phyloP scores from a whole-genome alignment of 352 stramenopile genomes.

The Globisporangium irregulare region DNA sequence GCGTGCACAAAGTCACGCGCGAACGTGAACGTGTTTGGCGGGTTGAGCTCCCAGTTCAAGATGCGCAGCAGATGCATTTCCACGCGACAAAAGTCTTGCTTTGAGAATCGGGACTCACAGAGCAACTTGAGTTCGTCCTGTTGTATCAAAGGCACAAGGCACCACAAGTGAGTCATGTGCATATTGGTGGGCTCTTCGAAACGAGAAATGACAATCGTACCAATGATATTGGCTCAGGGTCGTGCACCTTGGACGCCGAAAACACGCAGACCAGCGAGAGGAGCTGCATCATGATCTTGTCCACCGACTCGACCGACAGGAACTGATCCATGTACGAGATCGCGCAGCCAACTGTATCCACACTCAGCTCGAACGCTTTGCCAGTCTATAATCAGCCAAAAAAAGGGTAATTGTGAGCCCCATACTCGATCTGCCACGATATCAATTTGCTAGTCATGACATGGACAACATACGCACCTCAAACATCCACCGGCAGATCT shows the following conservation, averaged over 20 bases:
- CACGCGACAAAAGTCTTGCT: conserved; percentile 50
- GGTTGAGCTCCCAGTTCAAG: conserved; percentile 64
- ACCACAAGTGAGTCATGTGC: neutral
- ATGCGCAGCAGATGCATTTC: conserved; percentile 56
- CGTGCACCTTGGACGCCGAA: conserved; percentile 71
- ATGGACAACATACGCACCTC: conserved; percentile 17
- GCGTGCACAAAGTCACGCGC: conserved; percentile 56
- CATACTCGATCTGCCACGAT: neutral
- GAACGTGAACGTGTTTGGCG: conserved; percentile 60
- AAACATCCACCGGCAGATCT: conserved; percentile 83
- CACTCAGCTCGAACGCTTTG: conserved; percentile 65
- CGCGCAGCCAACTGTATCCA: conserved; percentile 55
- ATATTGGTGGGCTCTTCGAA: neutral
- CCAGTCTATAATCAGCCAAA: conserved; percentile 32
- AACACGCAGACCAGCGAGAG: conserved; percentile 76
- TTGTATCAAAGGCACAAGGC: neutral
- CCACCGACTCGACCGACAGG: conserved; percentile 61
- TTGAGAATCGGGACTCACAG: conserved; percentile 71
- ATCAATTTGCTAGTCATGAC: neutral
- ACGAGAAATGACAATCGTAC: conserved; percentile 1
- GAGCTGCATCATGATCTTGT: conserved; percentile 68
- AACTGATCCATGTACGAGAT: conserved; percentile 77
- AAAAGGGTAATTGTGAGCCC: neutral
- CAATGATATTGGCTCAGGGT: conserved; percentile 62
- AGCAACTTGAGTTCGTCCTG: conserved; percentile 69